Evolutionary conservation across 2,329 filamentous ascomycete species (phyloP).

Genomic region (Whalleya microplaca): DNA sequence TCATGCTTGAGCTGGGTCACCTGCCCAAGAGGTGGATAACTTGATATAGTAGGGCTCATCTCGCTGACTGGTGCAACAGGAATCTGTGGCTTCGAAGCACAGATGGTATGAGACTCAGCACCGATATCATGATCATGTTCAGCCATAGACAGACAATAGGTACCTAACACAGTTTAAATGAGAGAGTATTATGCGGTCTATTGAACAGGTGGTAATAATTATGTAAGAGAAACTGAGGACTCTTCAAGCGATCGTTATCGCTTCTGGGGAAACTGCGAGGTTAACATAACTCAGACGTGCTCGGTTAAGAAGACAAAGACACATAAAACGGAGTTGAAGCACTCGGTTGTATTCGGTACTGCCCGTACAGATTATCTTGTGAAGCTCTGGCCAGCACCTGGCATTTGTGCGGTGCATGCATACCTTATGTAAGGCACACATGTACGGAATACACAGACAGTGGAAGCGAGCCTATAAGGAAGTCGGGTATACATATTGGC

Average conservation of each 20-base stretch:
- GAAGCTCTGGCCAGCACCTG: not conserved
- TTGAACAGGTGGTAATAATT: not conserved
- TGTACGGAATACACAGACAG: no score
- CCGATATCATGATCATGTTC: slow-evolving; percentile 39
- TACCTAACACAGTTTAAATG: not conserved
- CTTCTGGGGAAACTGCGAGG: not conserved
- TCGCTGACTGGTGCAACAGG: not conserved
- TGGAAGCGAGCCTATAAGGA: no score
- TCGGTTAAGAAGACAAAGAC: not conserved
- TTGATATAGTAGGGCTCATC: slow-evolving; percentile 47
- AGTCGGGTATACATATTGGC: no score
- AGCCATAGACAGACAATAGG: slow-evolving; percentile 16
- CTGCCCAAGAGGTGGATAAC: slow-evolving; percentile 75
- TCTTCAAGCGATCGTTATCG: not conserved
- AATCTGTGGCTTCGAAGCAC: slow-evolving; percentile 38
- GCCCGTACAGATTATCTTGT: not conserved
- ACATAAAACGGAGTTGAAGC: no score
- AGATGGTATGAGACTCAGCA: slow-evolving; percentile 42
- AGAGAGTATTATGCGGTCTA: not conserved
- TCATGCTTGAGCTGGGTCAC: slow-evolving; percentile 61
- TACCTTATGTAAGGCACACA: not conserved
- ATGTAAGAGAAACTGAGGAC: not conserved
- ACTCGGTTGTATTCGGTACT: no score
- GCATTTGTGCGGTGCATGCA: not conserved
- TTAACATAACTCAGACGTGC: not conserved